Base-by-base conservation (phyloP, 352 stramenopile genomes). In the Phytophthora europaea region DNA sequence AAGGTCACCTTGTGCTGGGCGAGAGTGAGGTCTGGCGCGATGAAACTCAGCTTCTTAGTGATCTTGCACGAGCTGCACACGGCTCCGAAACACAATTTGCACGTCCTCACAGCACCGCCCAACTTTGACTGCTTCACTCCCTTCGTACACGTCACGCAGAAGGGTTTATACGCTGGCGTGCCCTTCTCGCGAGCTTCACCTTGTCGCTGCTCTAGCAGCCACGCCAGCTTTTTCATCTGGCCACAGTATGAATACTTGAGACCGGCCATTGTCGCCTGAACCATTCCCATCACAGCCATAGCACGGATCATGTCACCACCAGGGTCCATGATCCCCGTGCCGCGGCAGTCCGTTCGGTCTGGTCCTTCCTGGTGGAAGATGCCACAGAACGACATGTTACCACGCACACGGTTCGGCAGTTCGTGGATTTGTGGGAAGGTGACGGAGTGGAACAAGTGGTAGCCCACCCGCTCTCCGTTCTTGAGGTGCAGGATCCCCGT, bases 331-430 rank as follows among this genome's bases (percentile, higher is more conserved):
- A 78, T 66, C 6, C 59, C 65, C 1, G 56, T 65, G 5, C 61
- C 71, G 15, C 36, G 58, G 20, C 61, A 71, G 20, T 78, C 71
- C 16, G 67, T 74, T 43, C 33, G 18, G 56, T 74, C 67, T 1
- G 54, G 22, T 12, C 55, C 71, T 40, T 67, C 55, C 26, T 78
- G 65, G 48, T 73, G 72, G 65, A 80, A 87, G 28, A 84, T 52
- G 7, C 57, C 75, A 20, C 76, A 80, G 23, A 83, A 68, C 2
- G 80, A 84, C 33, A 87, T 78, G 57, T 83, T 84, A 31, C 77
- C 80, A 12, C 80, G 76, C 3, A 77, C 57, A 13, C 68, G 70
- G 38, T 52, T 43, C 0, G 71, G 71, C 0, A 74, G 54, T 12
- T 78, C 54, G 12, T 73, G 70, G 0, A 53, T 65, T 22, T 72